These are phyloP conservation scores for Artemisia annua DNA, from an alignment of 129 eudicot genomes.

Conservation along the genomic window DNA sequence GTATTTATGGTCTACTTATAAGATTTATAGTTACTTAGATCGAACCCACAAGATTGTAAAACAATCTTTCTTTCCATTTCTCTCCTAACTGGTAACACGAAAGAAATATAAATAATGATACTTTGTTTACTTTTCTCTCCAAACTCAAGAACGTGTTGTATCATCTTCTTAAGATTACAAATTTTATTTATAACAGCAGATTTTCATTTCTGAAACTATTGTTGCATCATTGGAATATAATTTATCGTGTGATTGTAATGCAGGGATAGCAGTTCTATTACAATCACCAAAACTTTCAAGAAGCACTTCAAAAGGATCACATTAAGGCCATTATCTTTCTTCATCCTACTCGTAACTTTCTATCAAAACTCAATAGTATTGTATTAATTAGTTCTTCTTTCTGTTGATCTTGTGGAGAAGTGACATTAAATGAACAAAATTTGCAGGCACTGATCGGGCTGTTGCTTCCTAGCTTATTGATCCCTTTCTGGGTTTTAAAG, in stretches of 20 bases:
- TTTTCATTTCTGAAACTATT: constrained; percentile 12
- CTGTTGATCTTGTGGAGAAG: too few species aligned
- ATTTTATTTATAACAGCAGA: background rate
- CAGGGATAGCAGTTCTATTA: background rate
- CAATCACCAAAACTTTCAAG: constrained; percentile 27
- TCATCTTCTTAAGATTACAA: background rate
- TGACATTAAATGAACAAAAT: too few species aligned
- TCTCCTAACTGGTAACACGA: too few species aligned
- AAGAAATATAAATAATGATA: background rate
- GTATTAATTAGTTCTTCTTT: too few species aligned
- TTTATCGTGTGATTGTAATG: constrained; percentile 8
- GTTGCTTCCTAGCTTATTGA: constrained; percentile 36
- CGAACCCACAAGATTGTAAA: too few species aligned
- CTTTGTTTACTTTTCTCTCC: background rate
- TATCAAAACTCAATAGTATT: background rate
- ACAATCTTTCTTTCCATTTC: too few species aligned
- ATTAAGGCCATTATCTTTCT: constrained; percentile 30
- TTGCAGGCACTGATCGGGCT: constrained; percentile 33
- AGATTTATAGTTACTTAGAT: too few species aligned
- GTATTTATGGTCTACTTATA: too few species aligned
- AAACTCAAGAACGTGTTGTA: too few species aligned
- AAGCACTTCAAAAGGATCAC: constrained; percentile 28
- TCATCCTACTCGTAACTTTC: constrained; percentile 43
- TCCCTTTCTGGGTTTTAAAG: constrained; percentile 34
- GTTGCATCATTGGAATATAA: constrained; percentile 1